Conservation (phyloP, 352 stramenopile species). For the Globisporangium polare region DNA sequence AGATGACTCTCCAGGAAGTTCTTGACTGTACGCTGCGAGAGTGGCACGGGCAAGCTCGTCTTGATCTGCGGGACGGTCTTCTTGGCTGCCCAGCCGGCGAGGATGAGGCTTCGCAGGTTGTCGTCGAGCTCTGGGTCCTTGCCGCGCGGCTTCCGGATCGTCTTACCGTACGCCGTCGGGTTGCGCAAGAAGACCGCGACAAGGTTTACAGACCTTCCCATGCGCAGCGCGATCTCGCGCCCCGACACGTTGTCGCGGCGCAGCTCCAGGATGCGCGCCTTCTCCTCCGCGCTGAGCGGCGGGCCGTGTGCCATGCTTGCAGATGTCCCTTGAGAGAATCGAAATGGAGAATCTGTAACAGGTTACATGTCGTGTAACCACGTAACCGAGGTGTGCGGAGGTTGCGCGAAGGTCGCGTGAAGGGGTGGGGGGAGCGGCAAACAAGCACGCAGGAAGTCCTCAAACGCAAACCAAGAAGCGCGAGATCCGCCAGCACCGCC, state of each 20-base stretch:
- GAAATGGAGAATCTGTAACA: no score
- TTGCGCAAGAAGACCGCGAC: background rate
- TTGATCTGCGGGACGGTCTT: background rate
- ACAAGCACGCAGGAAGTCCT: background rate
- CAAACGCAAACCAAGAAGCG: background rate
- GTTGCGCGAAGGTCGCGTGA: background rate
- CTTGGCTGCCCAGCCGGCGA: background rate
- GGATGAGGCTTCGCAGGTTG: background rate
- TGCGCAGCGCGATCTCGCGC: background rate
- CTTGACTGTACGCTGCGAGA: background rate
- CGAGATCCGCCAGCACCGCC: background rate
- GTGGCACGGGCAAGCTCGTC: background rate
- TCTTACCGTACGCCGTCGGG: background rate
- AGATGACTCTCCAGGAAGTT: background rate
- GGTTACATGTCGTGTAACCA: background rate
- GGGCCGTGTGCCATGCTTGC: background rate
- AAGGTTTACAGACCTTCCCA: background rate
- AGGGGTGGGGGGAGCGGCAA: conserved; percentile 1
- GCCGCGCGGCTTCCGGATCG: background rate
- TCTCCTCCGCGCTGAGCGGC: background rate
- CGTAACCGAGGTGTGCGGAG: background rate
- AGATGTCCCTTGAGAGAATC: no score
- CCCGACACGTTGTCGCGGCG: background rate
- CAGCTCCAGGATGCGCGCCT: background rate
- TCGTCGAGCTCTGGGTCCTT: background rate